Base-by-base conservation (phyloP, 225 moss, liverwort and hornwort genomes). In the Bryoerythrophyllum caledonicum region DNA sequence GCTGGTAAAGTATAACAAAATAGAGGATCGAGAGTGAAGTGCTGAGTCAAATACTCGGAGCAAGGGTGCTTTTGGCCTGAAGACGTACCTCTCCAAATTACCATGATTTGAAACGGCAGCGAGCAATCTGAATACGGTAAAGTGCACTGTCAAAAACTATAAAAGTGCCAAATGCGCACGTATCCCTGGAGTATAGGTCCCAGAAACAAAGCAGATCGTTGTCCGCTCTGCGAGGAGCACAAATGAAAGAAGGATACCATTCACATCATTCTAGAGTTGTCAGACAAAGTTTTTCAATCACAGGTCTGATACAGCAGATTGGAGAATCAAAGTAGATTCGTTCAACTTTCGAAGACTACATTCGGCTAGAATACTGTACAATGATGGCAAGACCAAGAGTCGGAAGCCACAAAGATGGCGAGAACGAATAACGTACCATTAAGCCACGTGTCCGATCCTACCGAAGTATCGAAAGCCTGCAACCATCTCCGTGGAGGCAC, bases 371-470 rank as follows among this genome's bases (percentile, higher is more conserved):
- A 1, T 41, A 24, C 24, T 52, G 71, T 72, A 34, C 71, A 52
- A 76, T 43, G 59, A 75, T 64, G 75, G 63, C 49, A 27, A 75
- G 64, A 38, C 38, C 27, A 21, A 65, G 54, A 24, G 48, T 34
- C 17, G 15, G 59, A 32, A 67, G 59, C 76, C 38, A 48, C 34
- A 58, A 48, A 68, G 65, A 28, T 71, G 51, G 28, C 30, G 38
- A 64, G 41, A 41, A 32, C 5, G 53, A 54, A 66, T 40, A 57
- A 63, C 44, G 9, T 8, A 49, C 38, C 48, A 48, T 23, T 49
- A 41, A 54, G 66, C 14, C 60, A 52, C 19, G 51, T 38, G 59
- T 28, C 38, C 23, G 2, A 70, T 51, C 7, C 63, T 37, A 16
- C 48, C 48, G 48, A 49, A 49, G 37, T 7, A 12, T 19, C 17